Conservation (phyloP, 352 stramenopile species). For the Pythium dissotocum region DNA sequence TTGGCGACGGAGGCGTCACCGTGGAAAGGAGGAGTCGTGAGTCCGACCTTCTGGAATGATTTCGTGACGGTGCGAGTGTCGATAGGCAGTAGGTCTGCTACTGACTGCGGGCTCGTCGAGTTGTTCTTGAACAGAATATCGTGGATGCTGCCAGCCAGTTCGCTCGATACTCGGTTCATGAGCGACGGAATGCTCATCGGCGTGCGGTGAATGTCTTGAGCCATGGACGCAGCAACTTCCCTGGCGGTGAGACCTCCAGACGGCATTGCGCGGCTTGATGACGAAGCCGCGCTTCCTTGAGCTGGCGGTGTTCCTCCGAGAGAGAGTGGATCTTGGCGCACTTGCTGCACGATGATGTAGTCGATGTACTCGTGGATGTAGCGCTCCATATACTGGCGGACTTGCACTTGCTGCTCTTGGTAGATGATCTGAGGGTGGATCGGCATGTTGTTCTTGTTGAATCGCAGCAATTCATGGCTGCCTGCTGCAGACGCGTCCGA, state of each 20-base stretch:
- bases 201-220: slow-evolving; percentile 45
- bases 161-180: slow-evolving; percentile 35
- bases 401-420: slow-evolving; percentile 34
- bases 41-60: slow-evolving; percentile 17
- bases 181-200: slow-evolving; percentile 59
- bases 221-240: slow-evolving; percentile 28
- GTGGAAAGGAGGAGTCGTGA: slow-evolving; percentile 10
- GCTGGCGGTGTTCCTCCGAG: neutral
- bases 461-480: slow-evolving; percentile 17
- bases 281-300: neutral
- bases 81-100: slow-evolving; percentile 38
- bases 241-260: slow-evolving; percentile 5
- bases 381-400: slow-evolving; percentile 33
- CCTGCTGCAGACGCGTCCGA: neutral
- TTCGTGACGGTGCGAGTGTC: slow-evolving; percentile 22
- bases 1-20: neutral
- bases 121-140: slow-evolving; percentile 58
- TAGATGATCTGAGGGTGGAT: slow-evolving; percentile 36
- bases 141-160: slow-evolving; percentile 55
- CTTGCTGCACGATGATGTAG: slow-evolving; percentile 36
- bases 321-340: slow-evolving; percentile 20
- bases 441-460: slow-evolving; percentile 30
- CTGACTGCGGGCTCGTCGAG: slow-evolving; percentile 72
- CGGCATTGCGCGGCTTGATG: neutral
- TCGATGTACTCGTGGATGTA: slow-evolving; percentile 42